These are phyloP conservation scores for Solanum lycopersicoides DNA, from an alignment of 257 asterid genomes.

Conservation along the genomic window DNA sequence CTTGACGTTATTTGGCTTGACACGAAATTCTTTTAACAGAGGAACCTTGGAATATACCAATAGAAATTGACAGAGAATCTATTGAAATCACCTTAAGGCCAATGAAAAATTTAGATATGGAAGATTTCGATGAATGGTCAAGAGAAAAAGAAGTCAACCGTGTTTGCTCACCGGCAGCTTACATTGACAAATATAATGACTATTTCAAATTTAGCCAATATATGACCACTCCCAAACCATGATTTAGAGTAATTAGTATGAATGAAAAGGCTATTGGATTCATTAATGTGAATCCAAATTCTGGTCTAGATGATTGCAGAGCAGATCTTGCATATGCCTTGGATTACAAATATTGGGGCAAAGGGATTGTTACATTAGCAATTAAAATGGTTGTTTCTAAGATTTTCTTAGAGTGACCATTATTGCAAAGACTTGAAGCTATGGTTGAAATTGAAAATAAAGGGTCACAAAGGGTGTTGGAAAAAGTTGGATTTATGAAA, in stretches of 20 bases:
- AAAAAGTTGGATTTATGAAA: conserved; percentile 29
- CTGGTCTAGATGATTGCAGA: conserved; percentile 18
- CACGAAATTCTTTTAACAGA: background rate
- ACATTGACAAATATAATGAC: background rate
- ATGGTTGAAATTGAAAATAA: conserved; percentile 28
- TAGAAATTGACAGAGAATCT: background rate
- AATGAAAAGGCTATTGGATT: conserved; percentile 29
- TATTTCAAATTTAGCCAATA: background rate
- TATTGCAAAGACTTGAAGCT: conserved; percentile 35
- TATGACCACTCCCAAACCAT: background rate
- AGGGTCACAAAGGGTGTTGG: conserved; percentile 39
- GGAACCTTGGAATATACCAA: background rate
- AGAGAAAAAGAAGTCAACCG: background rate
- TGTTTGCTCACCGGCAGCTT: background rate
- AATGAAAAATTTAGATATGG: background rate
- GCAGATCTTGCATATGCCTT: conserved; percentile 42
- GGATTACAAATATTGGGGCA: conserved; percentile 33
- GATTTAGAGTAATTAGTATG: conserved; percentile 25
- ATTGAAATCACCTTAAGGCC: background rate
- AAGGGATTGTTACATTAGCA: conserved; percentile 29
- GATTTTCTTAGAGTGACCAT: conserved; percentile 29
- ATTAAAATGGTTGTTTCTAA: conserved; percentile 18
- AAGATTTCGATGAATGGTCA: background rate
- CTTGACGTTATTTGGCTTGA: too few species aligned
- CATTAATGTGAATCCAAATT: conserved; percentile 31